Base-by-base conservation (phyloP, 2,329 filamentous ascomycete genomes). In the Epichloe sibirici region DNA sequence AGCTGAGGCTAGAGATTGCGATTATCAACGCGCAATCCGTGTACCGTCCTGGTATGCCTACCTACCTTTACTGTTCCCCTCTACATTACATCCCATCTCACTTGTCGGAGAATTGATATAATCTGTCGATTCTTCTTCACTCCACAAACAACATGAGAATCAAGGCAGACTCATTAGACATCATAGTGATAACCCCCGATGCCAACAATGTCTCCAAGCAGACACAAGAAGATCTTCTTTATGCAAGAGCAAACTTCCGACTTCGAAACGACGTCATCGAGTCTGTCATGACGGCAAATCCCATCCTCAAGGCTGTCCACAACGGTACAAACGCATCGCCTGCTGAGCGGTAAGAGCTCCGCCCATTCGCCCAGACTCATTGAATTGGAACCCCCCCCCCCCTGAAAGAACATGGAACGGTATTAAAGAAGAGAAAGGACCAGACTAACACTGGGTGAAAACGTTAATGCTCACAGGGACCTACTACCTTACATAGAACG, bases 241-340 rank as follows among this genome's bases (percentile, higher is more conserved):
- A 88, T 59, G 81, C 86, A 28, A 82, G 82, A 62, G 82, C 86
- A 52, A 75, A 76, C 53, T 87, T 88, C 66, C 75, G 81, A 42
- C 73, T 91, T 52, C 81, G 81, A 57, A 84, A 84, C 64, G 81
- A 81, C 55, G 82, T 87, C 23, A 74, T 83, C 23, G 81, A 86
- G 56, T 81, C 77, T 46, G 81, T 88, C 51, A 68, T 93, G 58
- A 80, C 81, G 59, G 82, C 83, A 53, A 85, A 88, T 60, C 88
- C 89, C 7, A 82, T 87, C 42, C 71, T 94, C 53, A 88, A 86
- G 62, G 85, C 88, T 6, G 81, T 91, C 40, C 87, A 94, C 65
- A 72, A 78, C 55, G 82, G 82, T 44, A 78, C 77, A 12, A 75
- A 79, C 55, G 77, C 81, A 17, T 79, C 81, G 2, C 78, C 79